A percentile compares a stretch with the other conserved stretches of the same genome.
These are phyloP conservation scores for Saposhnikovia divaricata DNA, from an alignment of 129 eudicot genomes.

Conservation along the genomic window DNA sequence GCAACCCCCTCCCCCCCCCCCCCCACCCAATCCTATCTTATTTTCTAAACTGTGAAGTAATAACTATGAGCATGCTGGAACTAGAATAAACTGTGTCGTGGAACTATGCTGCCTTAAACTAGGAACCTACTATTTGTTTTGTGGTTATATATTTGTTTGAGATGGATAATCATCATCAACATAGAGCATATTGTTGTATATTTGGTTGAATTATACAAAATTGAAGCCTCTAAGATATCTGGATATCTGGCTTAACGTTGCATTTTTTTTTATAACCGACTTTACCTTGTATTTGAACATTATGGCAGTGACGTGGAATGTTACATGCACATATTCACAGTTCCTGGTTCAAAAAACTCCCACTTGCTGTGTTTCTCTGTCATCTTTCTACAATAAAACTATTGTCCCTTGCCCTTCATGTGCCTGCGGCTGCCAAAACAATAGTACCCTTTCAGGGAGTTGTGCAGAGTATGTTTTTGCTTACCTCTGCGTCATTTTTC, in stretches of 20 bases:
- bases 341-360: constrained; percentile 86
- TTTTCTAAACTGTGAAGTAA: background rate
- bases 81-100: background rate
- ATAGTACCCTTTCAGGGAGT: constrained; percentile 53
- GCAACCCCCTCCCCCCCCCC: too few relatives aligned
- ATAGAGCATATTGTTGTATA: background rate
- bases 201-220: background rate
- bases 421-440: constrained; percentile 83
- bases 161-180: background rate
- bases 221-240: constrained; percentile 5
- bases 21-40: background rate
- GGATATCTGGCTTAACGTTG: constrained; percentile 5
- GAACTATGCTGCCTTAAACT: background rate
- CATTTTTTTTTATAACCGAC: background rate
- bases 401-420: constrained; percentile 81
- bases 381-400: constrained; percentile 77
- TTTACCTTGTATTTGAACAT: constrained; percentile 9
- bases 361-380: constrained; percentile 81
- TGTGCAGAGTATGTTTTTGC: constrained; percentile 61
- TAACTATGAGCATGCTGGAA: background rate
- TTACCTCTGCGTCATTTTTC: background rate
- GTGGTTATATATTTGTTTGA: background rate
- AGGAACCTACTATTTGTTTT: background rate
- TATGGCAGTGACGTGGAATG: constrained; percentile 92
- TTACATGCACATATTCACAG: constrained; percentile 85